Conservation (phyloP, 257 asterid genomes). For the Datura wrightii region DNA sequence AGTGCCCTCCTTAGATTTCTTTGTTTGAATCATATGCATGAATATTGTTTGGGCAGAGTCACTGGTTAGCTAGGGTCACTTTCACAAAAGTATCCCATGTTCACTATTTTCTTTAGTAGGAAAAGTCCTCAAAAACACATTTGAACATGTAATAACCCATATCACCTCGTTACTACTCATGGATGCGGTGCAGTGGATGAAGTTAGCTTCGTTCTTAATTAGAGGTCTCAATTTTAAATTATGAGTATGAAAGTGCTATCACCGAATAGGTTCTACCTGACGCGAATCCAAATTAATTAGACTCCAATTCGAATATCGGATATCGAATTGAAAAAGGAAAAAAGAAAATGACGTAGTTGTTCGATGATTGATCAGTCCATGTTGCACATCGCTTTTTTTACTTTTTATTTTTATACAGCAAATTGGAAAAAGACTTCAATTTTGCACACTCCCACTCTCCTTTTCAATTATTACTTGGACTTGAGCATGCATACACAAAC, state of each 20-base stretch:
- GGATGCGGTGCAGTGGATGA: no score
- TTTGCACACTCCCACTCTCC: neutral
- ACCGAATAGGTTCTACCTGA: no score
- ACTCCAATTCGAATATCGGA: no score
- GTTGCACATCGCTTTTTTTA: neutral
- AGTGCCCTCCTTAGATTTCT: neutral
- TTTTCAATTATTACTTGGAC: neutral
- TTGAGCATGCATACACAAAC: neutral
- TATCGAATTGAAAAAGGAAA: no score
- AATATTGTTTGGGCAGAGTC: neutral
- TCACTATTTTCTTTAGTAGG: no score
- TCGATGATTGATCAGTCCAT: neutral
- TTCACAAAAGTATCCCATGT: constrained; percentile 9
- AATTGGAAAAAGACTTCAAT: neutral
- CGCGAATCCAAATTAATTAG: no score
- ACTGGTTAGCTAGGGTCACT: constrained; percentile 14
- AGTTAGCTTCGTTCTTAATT: no score
- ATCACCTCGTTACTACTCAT: neutral
- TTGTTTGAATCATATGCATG: neutral
- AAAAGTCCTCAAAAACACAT: neutral
- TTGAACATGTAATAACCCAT: neutral
- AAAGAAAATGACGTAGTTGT: neutral
- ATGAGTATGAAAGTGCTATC: no score
- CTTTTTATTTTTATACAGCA: neutral
- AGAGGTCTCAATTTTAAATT: no score